phyloP scores from a whole-genome alignment of 2,329 filamentous ascomycete species.

The Penicillium sp. region DNA sequence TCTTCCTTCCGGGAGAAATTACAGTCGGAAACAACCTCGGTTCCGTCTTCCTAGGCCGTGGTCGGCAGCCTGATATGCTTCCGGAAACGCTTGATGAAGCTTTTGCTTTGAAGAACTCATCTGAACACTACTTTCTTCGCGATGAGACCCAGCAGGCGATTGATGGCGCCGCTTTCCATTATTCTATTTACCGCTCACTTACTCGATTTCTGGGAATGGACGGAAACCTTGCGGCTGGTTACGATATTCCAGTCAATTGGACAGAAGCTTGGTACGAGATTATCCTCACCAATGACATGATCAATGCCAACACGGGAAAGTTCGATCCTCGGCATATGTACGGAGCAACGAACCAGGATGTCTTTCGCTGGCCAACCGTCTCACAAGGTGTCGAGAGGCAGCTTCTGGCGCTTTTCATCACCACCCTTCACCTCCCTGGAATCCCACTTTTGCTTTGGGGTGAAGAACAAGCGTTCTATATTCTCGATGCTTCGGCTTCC shows the following conservation, averaged over 20 bases:
- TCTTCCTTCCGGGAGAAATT: constrained; percentile 61
- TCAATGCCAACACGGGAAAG: constrained; percentile 57
- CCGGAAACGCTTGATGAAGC: constrained; percentile 48
- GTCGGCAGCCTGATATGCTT: constrained; percentile 54
- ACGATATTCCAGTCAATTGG: constrained; percentile 54
- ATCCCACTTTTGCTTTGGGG: constrained; percentile 60
- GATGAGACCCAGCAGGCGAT: constrained; percentile 51
- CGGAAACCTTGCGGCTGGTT: constrained; percentile 52
- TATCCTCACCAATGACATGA: constrained; percentile 55
- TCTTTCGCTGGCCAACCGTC: constrained; percentile 60
- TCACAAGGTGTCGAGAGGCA: constrained; percentile 55
- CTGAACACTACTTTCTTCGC: constrained; percentile 50
- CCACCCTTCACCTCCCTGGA: constrained; percentile 57
- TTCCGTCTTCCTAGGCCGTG: constrained; percentile 59
- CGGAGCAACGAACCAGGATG: constrained; percentile 62
- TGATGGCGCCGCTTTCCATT: constrained; percentile 60
- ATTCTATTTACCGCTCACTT: constrained; percentile 60
- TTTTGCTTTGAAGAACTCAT: constrained; percentile 46
- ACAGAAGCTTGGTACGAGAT: constrained; percentile 55
- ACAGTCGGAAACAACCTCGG: constrained; percentile 59
- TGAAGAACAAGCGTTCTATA: constrained; percentile 62
- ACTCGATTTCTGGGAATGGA: constrained; percentile 59
- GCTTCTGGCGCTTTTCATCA: constrained; percentile 56
- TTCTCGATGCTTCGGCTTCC: constrained; percentile 59
- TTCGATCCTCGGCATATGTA: constrained; percentile 63